Evolutionary conservation across 805 yeast genomes (phyloP), one percentile per base, ranked within the genome.

Genomic region (Phaffomyces thermotolerans): DNA sequence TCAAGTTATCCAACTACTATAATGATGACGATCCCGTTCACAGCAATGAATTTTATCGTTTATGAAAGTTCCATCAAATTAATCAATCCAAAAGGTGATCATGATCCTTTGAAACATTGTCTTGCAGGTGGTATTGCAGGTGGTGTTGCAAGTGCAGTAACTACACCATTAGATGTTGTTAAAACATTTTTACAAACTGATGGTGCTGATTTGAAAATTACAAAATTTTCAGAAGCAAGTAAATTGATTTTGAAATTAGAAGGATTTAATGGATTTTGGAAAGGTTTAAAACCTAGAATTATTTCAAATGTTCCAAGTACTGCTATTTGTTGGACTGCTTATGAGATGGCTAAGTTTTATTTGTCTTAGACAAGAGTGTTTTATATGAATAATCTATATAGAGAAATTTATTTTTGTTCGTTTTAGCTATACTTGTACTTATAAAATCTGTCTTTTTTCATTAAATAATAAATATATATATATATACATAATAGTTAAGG

Each of bases 281-380:
- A 95, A 52, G 99, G 99, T 22, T 69, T 85, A 56, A 79, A 81
- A 59, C 97, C 99, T 36, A 79, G 99, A 64, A 80, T 93, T 40
- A 80, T 91, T 24, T 82, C 90, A 52, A 89, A 89, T 63, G 89
- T 91, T 60, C 99, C 99, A 18, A 80, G 93, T 39, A 91, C 98
- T 12, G 98, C 98, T 17, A 88, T 91, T 48, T 82, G 95, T 54
- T 91, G 98, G 98, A 91, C 98, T 2, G 88, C 95, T 22, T 91
- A 91, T 64, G 99, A 91, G 63, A 89, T 89, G 95, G 97, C 96
- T 36, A 91, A 91, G 46, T 67, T 64, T 50, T 63, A 65, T 44
- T 49, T 68, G 40, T 49, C 43, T 9, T 27, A 27, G 29, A 27
- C 12, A 5, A 27, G 6, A 27, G 12, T 10, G 29, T 20, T 20